Base-by-base conservation (phyloP, 2,329 filamentous ascomycete species). In the Ilyonectria mors-panacis region DNA sequence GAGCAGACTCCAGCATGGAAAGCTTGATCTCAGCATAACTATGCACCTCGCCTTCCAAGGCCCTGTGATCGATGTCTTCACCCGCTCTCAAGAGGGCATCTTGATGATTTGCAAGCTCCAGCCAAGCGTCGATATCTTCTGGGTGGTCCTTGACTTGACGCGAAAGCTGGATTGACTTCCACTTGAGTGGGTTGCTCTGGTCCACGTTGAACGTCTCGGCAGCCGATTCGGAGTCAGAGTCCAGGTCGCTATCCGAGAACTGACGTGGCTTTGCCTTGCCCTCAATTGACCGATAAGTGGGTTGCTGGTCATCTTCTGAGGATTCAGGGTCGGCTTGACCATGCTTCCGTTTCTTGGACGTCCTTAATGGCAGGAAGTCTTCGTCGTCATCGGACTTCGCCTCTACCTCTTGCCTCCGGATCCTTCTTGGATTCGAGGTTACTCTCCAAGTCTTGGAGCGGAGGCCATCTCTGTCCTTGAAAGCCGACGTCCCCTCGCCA, bases 21-120 rank as follows among this genome's bases (percentile, higher is more conserved):
- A 97, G 82, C 71, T 94, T 95, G 62, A 97, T 89, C 70, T 96
- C 92, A 4, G 94, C 91, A 61, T 93, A 88, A 68, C 92, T 92
- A 68, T 86, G 87, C 57, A 84, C 83, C 75, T 96, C 92, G 3
- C 90, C 88, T 30, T 84, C 82, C 0, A 89, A 90, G 33, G 76
- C 79, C 44, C 80, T 84, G 47, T 77, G 85, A 75, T 82, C 83
- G 67, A 75, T 77, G 48, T 80, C 80, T 23, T 85, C 81, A 28
- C 84, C 84, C 26, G 84, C 81, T 58, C 83, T 82, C 47, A 95
- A 81, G 62, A 97, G 84, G 2, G 81, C 79, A 68, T 94, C 90
- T 80, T 98, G 95, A 67, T 97, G 90, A 8, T 90, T 83, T 51
- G 95, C 92, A n/a, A 98, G 85, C 42, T 88, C 85, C 17, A 97